phyloP scores from a whole-genome alignment of 2,329 filamentous ascomycete species.

The Zalaria obscura region DNA sequence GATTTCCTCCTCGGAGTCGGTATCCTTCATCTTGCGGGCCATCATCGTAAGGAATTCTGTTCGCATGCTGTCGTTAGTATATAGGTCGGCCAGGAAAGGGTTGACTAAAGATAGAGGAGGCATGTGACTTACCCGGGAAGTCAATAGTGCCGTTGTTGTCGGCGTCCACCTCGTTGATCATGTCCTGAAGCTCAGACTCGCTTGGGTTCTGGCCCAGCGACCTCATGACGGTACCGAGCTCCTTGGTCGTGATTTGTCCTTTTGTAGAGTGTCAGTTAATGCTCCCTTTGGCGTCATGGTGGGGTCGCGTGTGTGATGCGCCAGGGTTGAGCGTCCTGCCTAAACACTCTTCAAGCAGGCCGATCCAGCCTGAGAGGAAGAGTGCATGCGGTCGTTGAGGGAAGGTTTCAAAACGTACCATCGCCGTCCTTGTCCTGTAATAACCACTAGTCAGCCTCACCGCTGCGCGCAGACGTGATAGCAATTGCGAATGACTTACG shows the following conservation, averaged over 20 bases:
- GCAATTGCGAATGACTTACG: constrained; percentile 47
- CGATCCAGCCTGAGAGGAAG: too few species aligned
- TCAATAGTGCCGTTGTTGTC: constrained; percentile 53
- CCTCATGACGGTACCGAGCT: constrained; percentile 50
- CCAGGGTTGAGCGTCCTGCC: too few species aligned
- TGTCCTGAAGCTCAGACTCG: constrained; percentile 48
- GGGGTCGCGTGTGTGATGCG: too few species aligned
- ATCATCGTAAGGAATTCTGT: constrained; percentile 53
- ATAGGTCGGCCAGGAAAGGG: too few species aligned
- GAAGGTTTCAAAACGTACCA: constrained; percentile 25
- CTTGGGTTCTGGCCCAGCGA: constrained; percentile 49
- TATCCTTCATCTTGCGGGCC: constrained; percentile 47
- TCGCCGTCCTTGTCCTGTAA: constrained; percentile 43
- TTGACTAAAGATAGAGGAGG: too few species aligned
- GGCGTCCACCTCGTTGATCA: constrained; percentile 52
- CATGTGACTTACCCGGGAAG: constrained; percentile 38
- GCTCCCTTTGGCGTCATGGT: too few species aligned
- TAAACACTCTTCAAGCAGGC: too few species aligned
- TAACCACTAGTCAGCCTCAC: too few species aligned
- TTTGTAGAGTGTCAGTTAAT: constrained; percentile 1
- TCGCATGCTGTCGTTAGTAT: background rate
- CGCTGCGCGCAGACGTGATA: too few species aligned
- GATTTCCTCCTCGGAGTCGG: constrained; percentile 50
- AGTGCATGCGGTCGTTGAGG: too few species aligned
- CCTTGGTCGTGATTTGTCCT: constrained; percentile 51